These are phyloP conservation scores for Hypoxylon trugodes DNA, from an alignment of 495 filamentous ascomycete species.

Conservation along the genomic window DNA sequence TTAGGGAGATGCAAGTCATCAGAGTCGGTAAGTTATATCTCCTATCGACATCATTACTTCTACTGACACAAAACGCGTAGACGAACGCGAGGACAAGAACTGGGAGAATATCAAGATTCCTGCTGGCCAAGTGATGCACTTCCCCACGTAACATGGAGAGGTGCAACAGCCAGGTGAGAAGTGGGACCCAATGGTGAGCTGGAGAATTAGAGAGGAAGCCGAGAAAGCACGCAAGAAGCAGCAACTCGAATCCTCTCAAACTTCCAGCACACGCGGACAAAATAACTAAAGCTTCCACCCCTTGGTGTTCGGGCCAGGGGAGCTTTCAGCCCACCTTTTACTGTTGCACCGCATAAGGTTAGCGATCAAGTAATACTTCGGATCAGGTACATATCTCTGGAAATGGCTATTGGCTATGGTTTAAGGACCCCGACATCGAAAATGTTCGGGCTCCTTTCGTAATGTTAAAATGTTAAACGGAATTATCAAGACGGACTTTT, in stretches of 20 bases:
- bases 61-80: constrained; percentile 13
- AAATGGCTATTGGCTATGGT: constrained; percentile 9
- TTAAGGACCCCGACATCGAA: background rate
- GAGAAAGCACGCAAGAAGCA: constrained; percentile 36
- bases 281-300: background rate
- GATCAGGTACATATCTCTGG: constrained; percentile 11
- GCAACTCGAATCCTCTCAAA: constrained; percentile 20
- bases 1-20: constrained; percentile 46
- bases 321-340: constrained; percentile 14
- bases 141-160: constrained; percentile 37
- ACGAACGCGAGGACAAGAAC: constrained; percentile 37
- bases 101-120: constrained; percentile 46
- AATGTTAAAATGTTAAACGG: constrained; percentile 6
- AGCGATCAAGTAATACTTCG: constrained; percentile 10
- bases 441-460: background rate
- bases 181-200: constrained; percentile 37
- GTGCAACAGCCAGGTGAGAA: constrained; percentile 38
- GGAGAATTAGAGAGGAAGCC: constrained; percentile 34
- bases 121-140: constrained; percentile 38
- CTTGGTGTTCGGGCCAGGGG: background rate
- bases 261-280: constrained; percentile 7
- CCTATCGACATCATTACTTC: background rate
- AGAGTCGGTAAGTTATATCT: constrained; percentile 25
- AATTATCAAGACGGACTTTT: background rate
- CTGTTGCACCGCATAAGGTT: constrained; percentile 19